Evolutionary conservation across 768 basidiomycete genomes (phyloP).

Genomic region (Nidularia pulvinata): DNA sequence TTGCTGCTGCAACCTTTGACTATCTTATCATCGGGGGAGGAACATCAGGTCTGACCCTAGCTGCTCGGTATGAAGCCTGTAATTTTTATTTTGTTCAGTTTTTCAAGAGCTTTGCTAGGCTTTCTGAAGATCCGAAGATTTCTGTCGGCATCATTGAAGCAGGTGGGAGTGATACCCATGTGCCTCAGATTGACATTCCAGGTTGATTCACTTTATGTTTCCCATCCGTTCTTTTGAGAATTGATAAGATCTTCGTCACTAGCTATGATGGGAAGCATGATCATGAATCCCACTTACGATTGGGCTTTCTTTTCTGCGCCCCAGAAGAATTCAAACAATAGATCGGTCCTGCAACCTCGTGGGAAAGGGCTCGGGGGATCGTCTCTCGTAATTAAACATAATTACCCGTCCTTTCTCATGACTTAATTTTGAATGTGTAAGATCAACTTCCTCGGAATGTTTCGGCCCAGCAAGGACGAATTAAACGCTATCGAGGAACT

Average conservation of each 20-base stretch:
- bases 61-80: slow-evolving; percentile 7
- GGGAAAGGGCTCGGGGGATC: slow-evolving; percentile 25
- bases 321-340: slow-evolving; percentile 12
- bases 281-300: slow-evolving; percentile 14
- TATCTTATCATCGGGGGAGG: slow-evolving; percentile 21
- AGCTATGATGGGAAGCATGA: background rate
- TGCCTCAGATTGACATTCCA: slow-evolving; percentile 9
- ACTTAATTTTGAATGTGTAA: background rate
- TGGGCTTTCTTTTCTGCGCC: slow-evolving; percentile 22
- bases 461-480: slow-evolving; percentile 6
- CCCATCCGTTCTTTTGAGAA: no score
- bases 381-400: slow-evolving; percentile 5
- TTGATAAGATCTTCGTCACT: no score
- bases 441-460: slow-evolving; percentile 3
- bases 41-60: slow-evolving; percentile 16
- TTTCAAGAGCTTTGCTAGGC: slow-evolving; percentile 13
- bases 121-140: slow-evolving; percentile 28
- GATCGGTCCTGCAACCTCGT: slow-evolving; percentile 11
- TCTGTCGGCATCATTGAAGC: slow-evolving; percentile 37
- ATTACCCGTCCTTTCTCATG: background rate
- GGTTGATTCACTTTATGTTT: slow-evolving; percentile 5
- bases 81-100: background rate
- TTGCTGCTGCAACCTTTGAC: slow-evolving; percentile 9
- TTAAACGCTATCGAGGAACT: slow-evolving; percentile 9
- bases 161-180: slow-evolving; percentile 8